Conservation (phyloP, 805 yeast genomes). For the Kodamaea kaohsiungensis region DNA sequence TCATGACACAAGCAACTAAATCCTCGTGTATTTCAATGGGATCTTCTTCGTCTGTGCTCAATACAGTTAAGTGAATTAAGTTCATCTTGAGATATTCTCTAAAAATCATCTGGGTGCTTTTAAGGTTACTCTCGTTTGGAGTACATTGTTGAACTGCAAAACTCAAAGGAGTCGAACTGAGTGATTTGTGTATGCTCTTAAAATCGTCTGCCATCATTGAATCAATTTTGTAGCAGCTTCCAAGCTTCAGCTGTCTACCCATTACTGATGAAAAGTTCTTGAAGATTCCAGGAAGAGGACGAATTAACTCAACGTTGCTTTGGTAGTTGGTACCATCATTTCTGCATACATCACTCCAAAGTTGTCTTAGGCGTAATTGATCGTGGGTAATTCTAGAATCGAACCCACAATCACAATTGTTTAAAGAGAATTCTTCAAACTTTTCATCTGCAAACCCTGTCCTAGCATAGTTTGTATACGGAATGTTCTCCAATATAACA, state of each 20-base stretch:
- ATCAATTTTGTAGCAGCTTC: neutral
- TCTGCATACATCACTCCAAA: neutral
- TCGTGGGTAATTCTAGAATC: neutral
- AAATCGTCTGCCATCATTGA: neutral
- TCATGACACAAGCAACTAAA: slow-evolving; percentile 24
- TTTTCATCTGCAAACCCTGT: slow-evolving; percentile 17
- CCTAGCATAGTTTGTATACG: slow-evolving; percentile 9
- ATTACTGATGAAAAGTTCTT: slow-evolving; percentile 10
- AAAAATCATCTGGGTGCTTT: neutral
- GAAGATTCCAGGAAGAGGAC: slow-evolving; percentile 9
- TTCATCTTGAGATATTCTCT: slow-evolving; percentile 14
- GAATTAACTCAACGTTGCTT: neutral
- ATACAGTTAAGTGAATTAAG: slow-evolving; percentile 13
- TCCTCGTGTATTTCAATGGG: slow-evolving; percentile 20
- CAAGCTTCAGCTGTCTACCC: neutral
- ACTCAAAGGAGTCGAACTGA: neutral
- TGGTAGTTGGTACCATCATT: neutral
- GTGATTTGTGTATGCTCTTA: too few relatives aligned
- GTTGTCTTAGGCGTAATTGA: neutral
- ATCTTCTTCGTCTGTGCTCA: neutral
- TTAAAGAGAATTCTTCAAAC: neutral
- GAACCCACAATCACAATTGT: neutral
- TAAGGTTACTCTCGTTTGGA: neutral
- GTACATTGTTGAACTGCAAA: neutral
- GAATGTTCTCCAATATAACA: slow-evolving; percentile 8